Evolutionary conservation across 225 moss, liverwort and hornwort genomes (phyloP).

Genomic region (Straminergon stramineum): DNA sequence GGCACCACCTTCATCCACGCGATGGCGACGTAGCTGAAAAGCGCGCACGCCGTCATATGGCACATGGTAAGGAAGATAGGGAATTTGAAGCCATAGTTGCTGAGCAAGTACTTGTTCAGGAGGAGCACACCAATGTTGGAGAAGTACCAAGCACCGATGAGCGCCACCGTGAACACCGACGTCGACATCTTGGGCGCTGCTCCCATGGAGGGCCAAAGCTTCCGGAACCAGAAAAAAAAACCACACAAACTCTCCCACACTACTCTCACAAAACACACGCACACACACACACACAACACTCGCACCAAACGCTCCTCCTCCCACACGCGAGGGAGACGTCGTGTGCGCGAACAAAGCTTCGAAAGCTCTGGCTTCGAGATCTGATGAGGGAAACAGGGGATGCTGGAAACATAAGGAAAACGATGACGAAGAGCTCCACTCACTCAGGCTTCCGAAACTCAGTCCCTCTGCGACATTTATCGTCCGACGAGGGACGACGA

Average conservation of each 20-base stretch:
- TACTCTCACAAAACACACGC: neutral
- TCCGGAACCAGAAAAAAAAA: neutral
- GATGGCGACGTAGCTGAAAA: slow-evolving; percentile 91
- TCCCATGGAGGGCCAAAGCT: slow-evolving; percentile 4
- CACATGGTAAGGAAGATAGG: slow-evolving; percentile 99
- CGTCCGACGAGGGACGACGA: neutral
- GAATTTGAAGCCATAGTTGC: slow-evolving; percentile 97
- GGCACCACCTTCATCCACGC: slow-evolving; percentile 98
- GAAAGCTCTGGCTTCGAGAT: neutral
- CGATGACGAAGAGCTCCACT: neutral
- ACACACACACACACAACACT: neutral
- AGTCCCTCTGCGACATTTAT: neutral
- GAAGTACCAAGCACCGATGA: slow-evolving; percentile 94
- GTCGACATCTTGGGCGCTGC: slow-evolving; percentile 39
- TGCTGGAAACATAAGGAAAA: too few relatives aligned
- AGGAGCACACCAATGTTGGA: slow-evolving; percentile 96
- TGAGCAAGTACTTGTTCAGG: slow-evolving; percentile 88
- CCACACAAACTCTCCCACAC: neutral
- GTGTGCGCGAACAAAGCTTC: neutral
- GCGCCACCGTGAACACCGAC: slow-evolving; percentile 62
- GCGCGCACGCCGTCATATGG: slow-evolving; percentile 95
- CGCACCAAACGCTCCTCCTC: neutral
- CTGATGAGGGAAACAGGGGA: neutral
- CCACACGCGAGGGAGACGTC: neutral
- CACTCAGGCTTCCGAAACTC: neutral